Percentiles rank a stretch among this genome's conserved stretches.
Evolutionary conservation across 441 rosid genomes (phyloP).

Genomic region (Heliophila coronopifolia): DNA sequence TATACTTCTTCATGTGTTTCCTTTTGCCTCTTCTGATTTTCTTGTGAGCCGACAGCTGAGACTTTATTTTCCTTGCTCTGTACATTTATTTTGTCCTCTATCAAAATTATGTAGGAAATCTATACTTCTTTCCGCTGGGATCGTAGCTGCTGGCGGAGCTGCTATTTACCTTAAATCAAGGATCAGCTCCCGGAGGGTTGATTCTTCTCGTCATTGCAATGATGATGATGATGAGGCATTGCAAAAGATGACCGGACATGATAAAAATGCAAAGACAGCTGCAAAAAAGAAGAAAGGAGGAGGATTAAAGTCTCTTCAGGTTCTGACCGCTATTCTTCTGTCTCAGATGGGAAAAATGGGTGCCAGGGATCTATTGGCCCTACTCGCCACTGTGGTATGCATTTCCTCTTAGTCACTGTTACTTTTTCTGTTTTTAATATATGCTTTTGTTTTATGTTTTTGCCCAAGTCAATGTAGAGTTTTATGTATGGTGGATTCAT

Average conservation of each 20-base stretch:
- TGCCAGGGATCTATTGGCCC: slow-evolving; percentile 74
- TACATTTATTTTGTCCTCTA: not conserved
- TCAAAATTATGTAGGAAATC: slow-evolving; percentile 52
- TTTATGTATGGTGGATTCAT: not conserved
- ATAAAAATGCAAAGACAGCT: slow-evolving; percentile 36
- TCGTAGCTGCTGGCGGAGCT: slow-evolving; percentile 82
- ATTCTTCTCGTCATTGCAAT: slow-evolving; percentile 40
- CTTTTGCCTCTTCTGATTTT: not conserved
- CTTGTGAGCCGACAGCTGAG: not conserved
- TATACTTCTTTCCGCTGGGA: slow-evolving; percentile 72
- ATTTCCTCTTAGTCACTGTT: slow-evolving; percentile 15
- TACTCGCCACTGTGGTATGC: slow-evolving; percentile 78
- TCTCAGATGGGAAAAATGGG: slow-evolving; percentile 89
- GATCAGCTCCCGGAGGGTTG: slow-evolving; percentile 32
- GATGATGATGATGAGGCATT: slow-evolving; percentile 46
- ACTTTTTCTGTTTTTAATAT: not conserved
- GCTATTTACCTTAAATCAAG: slow-evolving; percentile 72
- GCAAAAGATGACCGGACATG: slow-evolving; percentile 30
- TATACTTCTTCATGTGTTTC: not conserved
- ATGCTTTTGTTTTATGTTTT: slow-evolving; percentile 10
- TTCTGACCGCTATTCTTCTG: slow-evolving; percentile 69
- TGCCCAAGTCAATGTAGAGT: not conserved
- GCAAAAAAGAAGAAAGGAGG: slow-evolving; percentile 60
- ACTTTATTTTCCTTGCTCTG: not conserved
- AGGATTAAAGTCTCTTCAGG: slow-evolving; percentile 75